These are phyloP conservation scores for Rhodosporidiobolus sp. DNA, from an alignment of 768 basidiomycete species.

Conservation along the genomic window DNA sequence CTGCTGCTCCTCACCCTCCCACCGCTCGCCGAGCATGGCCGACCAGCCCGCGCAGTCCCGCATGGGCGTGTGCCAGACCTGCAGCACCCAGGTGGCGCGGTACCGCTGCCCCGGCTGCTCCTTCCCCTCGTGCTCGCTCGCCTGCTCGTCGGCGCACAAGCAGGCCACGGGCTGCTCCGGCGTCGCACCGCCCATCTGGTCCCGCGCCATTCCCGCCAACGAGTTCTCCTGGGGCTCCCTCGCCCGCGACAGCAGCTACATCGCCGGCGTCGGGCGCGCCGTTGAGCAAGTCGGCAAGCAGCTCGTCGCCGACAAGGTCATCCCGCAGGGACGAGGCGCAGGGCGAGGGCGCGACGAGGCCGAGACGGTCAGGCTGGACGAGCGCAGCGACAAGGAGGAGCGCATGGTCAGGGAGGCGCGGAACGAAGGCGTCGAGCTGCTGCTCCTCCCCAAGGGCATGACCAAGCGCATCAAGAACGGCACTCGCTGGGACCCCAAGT, in stretches of 20 bases:
- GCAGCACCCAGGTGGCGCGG: constrained; percentile 15
- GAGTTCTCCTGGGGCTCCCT: constrained; percentile 38
- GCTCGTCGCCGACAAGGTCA: constrained; percentile 27
- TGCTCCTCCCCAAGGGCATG: constrained; percentile 40
- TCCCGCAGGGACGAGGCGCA: constrained; percentile 27
- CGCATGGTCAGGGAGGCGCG: constrained; percentile 33
- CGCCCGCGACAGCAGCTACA: constrained; percentile 39
- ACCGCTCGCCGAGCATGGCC: background rate
- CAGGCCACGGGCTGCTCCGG: constrained; percentile 21
- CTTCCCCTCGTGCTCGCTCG: constrained; percentile 36
- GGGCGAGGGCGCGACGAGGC: background rate
- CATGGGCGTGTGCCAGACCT: constrained; percentile 24
- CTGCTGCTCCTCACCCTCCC: background rate
- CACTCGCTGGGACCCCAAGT: constrained; percentile 37
- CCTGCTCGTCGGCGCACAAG: constrained; percentile 38
- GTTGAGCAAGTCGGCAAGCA: constrained; percentile 29
- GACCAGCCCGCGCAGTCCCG: constrained; percentile 9
- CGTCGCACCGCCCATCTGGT: constrained; percentile 31
- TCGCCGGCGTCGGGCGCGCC: constrained; percentile 30
- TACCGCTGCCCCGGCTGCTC: constrained; percentile 39
- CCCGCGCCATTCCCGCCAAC: constrained; percentile 18
- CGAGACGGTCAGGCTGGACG: constrained; percentile 27
- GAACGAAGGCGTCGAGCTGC: constrained; percentile 32
- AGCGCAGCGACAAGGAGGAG: constrained; percentile 36
- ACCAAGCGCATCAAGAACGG: constrained; percentile 30